phyloP scores from a whole-genome alignment of 139 green algal species.

The Chlorella ohadii region DNA sequence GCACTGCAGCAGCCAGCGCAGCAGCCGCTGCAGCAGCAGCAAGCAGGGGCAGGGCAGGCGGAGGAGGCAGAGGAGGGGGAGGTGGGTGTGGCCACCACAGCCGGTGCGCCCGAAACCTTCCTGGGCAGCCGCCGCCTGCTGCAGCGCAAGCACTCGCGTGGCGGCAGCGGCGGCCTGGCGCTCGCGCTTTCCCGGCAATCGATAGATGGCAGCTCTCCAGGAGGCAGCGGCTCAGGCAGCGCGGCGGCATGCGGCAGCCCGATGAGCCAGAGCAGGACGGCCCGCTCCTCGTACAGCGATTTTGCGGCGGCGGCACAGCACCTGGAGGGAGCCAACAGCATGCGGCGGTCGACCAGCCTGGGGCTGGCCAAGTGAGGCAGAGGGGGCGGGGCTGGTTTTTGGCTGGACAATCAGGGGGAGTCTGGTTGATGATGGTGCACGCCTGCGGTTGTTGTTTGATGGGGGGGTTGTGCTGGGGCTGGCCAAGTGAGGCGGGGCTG shows the following conservation, averaged over 20 bases:
- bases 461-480: no score
- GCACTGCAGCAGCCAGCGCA: neutral
- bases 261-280: neutral
- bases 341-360: constrained; percentile 40
- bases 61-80: neutral
- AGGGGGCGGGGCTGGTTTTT: no score
- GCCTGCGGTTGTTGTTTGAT: no score
- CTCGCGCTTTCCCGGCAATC: neutral
- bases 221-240: neutral
- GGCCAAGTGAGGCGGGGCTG: no score
- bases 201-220: neutral
- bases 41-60: neutral
- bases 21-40: neutral
- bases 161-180: constrained; percentile 11
- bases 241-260: neutral
- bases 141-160: constrained; percentile 16
- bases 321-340: constrained; percentile 21
- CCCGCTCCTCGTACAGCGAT: neutral
- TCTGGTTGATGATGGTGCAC: no score
- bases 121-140: constrained; percentile 5
- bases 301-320: constrained; percentile 4
- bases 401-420: no score
- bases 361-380: constrained; percentile 40
- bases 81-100: neutral
- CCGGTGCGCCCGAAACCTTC: neutral